Conservation (phyloP, 306 rosid species). For the Prinsepia uniflora region DNA sequence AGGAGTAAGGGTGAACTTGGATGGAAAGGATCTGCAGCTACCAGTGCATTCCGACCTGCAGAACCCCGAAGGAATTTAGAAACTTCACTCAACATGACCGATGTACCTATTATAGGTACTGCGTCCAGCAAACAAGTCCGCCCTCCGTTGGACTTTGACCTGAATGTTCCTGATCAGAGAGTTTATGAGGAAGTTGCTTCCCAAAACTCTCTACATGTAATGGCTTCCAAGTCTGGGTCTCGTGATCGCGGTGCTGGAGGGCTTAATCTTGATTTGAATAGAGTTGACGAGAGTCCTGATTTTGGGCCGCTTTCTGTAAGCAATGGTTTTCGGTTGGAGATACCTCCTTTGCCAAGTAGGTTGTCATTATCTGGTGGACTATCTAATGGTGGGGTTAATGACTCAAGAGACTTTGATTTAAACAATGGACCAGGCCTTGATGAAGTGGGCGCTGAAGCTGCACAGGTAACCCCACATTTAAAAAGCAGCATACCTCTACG, state of each 20-base stretch:
- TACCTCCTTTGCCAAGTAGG: constrained; percentile 44
- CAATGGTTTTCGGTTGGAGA: constrained; percentile 44
- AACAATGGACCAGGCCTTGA: constrained; percentile 92
- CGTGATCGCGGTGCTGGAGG: constrained; percentile 59
- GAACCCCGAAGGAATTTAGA: constrained; percentile 78
- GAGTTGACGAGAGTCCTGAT: constrained; percentile 66
- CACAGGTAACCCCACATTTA: constrained; percentile 48
- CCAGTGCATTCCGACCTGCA: constrained; percentile 94
- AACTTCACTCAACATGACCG: constrained; percentile 31
- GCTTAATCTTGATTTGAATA: constrained; percentile 87
- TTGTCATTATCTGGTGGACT: constrained; percentile 58
- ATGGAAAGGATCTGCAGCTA: constrained; percentile 98
- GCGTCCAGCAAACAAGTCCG: constrained; percentile 51
- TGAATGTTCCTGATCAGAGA: constrained; percentile 71
- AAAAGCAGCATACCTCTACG: constrained; percentile 45
- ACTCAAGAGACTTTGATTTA: constrained; percentile 78
- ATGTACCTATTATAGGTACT: constrained; percentile 36
- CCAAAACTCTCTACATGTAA: constrained; percentile 29
- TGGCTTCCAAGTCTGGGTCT: constrained; percentile 35
- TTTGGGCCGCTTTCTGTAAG: constrained; percentile 39
- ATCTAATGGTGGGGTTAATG: constrained; percentile 54
- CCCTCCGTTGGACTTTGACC: constrained; percentile 76
- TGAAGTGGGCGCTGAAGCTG: constrained; percentile 54
- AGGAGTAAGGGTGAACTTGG: constrained; percentile 72
- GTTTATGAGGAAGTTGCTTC: constrained; percentile 59